Evolutionary conservation across 129 eudicot genomes (phyloP).

Genomic region (Centrapalus pauciflorus): DNA sequence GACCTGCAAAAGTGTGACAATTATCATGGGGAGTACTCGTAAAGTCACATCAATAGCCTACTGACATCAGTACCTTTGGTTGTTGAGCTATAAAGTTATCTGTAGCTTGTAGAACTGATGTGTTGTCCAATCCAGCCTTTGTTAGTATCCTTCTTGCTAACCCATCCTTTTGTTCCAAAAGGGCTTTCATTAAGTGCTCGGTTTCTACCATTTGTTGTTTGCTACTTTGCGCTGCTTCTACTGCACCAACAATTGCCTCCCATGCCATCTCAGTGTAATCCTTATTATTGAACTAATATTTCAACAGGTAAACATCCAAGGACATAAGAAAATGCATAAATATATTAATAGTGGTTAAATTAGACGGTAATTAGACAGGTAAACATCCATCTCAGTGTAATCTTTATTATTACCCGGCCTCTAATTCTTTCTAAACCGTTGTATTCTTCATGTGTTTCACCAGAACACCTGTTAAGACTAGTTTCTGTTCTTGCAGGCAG

Average conservation of each 20-base stretch:
- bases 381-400: too few relatives aligned
- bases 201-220: slow-evolving; percentile 83
- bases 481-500: too few relatives aligned
- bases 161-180: slow-evolving; percentile 93
- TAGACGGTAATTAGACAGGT: too few relatives aligned
- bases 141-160: slow-evolving; percentile 84
- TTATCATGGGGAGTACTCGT: background rate
- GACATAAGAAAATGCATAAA: background rate
- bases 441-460: too few relatives aligned
- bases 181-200: slow-evolving; percentile 92
- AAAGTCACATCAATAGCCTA: background rate
- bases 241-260: slow-evolving; percentile 85
- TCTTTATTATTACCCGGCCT: too few relatives aligned
- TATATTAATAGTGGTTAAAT: too few relatives aligned
- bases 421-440: too few relatives aligned
- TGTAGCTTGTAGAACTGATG: slow-evolving; percentile 78
- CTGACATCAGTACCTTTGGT: slow-evolving; percentile 50
- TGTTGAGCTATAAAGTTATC: slow-evolving; percentile 76
- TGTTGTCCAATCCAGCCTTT: slow-evolving; percentile 86
- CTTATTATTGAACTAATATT: slow-evolving; percentile 47
- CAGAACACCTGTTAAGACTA: too few relatives aligned
- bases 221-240: slow-evolving; percentile 64
- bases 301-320: slow-evolving; percentile 4
- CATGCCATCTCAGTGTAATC: slow-evolving; percentile 95
- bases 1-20: slow-evolving; percentile 40